Conservation (phyloP, 2,329 filamentous ascomycete species). For the Stagonosporopsis vannaccii region DNA sequence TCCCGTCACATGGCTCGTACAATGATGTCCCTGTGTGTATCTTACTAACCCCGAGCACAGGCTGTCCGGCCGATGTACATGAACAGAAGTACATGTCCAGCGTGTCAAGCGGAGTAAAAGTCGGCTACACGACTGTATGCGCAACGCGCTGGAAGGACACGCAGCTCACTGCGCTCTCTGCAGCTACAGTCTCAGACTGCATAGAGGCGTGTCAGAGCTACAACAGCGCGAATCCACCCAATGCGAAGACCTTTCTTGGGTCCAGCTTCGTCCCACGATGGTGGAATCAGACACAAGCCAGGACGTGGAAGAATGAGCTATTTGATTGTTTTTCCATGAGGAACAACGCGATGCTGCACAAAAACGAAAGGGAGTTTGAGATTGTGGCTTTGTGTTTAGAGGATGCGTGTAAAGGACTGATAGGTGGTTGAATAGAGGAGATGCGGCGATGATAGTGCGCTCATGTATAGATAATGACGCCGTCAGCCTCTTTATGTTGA, state of each 20-base stretch:
- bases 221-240: neutral
- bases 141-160: neutral
- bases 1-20: neutral
- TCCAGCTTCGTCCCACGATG: slow-evolving; percentile 4
- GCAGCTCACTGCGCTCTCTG: neutral
- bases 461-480: neutral
- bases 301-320: neutral
- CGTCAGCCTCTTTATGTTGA: neutral
- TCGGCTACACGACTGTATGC: neutral
- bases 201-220: slow-evolving; percentile 4
- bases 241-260: neutral
- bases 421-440: neutral
- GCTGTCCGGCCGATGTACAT: neutral
- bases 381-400: neutral
- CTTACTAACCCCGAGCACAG: neutral
- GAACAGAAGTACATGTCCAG: neutral
- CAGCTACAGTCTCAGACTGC: slow-evolving; percentile 1
- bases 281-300: slow-evolving; percentile 2
- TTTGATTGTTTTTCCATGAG: slow-evolving; percentile 2
- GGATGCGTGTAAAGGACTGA: neutral
- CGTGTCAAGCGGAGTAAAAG: neutral
- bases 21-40: neutral
- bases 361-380: neutral
- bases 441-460: too few relatives aligned
- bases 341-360: neutral